phyloP scores from a whole-genome alignment of 331 rosid species.

The Prunus yedoensis region DNA sequence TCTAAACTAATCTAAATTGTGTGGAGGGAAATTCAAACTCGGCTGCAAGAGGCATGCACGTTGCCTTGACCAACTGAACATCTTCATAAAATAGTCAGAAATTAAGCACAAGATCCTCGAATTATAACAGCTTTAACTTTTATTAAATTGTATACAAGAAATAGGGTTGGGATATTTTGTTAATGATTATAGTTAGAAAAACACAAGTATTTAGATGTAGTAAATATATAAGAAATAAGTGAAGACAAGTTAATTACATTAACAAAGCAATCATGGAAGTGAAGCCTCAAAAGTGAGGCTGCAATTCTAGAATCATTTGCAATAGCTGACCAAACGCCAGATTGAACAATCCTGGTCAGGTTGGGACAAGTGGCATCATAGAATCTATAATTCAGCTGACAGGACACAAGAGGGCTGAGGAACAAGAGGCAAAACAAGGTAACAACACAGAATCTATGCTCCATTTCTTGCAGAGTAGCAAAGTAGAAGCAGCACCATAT shows the following conservation, averaged over 20 bases:
- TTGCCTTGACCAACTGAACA: too few relatives aligned
- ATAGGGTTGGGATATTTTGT: too few relatives aligned
- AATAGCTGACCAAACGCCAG: constrained; percentile 60
- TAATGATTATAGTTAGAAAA: too few relatives aligned
- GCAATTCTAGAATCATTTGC: constrained; percentile 78
- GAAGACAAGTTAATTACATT: constrained; percentile 35
- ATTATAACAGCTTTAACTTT: too few relatives aligned
- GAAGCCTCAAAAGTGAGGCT: constrained; percentile 93
- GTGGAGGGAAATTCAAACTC: too few relatives aligned
- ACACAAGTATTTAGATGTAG: too few relatives aligned
- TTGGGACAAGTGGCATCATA: constrained; percentile 68
- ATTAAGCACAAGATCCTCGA: too few relatives aligned
- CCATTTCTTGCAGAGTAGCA: constrained; percentile 37
- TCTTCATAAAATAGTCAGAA: too few relatives aligned
- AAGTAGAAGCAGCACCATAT: constrained; percentile 21
- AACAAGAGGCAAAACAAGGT: constrained; percentile 47
- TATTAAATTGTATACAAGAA: too few relatives aligned
- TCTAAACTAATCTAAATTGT: too few relatives aligned
- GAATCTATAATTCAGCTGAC: constrained; percentile 70
- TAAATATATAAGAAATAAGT: neutral
- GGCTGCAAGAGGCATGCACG: too few relatives aligned
- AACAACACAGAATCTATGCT: constrained; percentile 29
- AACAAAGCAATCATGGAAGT: constrained; percentile 91
- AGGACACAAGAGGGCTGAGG: constrained; percentile 42
- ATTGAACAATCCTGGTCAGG: constrained; percentile 50